These are phyloP conservation scores for Mortierella alpina DNA, from an alignment of 192 early-diverging fungal species.

Conservation along the genomic window DNA sequence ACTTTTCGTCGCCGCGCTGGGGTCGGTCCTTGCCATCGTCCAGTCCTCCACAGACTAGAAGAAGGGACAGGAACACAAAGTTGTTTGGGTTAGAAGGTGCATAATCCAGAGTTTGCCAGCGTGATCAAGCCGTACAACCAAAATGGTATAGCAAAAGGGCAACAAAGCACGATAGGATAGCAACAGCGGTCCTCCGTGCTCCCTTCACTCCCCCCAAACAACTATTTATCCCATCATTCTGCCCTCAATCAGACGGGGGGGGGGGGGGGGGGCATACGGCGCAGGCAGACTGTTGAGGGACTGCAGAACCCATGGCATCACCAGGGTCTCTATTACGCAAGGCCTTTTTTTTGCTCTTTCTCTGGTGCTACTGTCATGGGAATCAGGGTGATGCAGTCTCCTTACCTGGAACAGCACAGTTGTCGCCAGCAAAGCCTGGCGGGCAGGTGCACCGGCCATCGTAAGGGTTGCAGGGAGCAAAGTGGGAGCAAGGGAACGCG, in stretches of 20 bases:
- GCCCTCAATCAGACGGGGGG: too few relatives aligned
- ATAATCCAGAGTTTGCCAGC: not conserved
- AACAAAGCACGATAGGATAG: too few relatives aligned
- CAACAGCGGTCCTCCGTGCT: too few relatives aligned
- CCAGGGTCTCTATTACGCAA: too few relatives aligned
- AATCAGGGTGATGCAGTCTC: not conserved
- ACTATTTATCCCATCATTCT: too few relatives aligned
- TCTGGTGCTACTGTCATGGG: not conserved
- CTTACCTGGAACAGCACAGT: slow-evolving; percentile 78
- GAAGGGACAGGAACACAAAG: slow-evolving; percentile 1
- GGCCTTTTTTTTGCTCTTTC: not conserved
- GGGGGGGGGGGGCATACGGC: too few relatives aligned
- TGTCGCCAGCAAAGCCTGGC: slow-evolving; percentile 82
- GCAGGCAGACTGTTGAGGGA: too few relatives aligned
- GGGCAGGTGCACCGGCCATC: slow-evolving; percentile 83
- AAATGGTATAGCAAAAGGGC: too few relatives aligned
- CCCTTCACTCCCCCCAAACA: too few relatives aligned
- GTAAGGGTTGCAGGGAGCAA: slow-evolving; percentile 77
- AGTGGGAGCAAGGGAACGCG: slow-evolving; percentile 78
- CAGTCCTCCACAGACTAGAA: slow-evolving; percentile 77
- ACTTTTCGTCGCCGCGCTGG: slow-evolving; percentile 57
- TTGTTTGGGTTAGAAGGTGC: not conserved
- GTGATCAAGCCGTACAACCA: too few relatives aligned
- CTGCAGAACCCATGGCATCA: not conserved
- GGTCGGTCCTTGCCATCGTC: slow-evolving; percentile 71